phyloP scores from a whole-genome alignment of 2,329 filamentous ascomycete genomes.

The Aspergillus intermedius region DNA sequence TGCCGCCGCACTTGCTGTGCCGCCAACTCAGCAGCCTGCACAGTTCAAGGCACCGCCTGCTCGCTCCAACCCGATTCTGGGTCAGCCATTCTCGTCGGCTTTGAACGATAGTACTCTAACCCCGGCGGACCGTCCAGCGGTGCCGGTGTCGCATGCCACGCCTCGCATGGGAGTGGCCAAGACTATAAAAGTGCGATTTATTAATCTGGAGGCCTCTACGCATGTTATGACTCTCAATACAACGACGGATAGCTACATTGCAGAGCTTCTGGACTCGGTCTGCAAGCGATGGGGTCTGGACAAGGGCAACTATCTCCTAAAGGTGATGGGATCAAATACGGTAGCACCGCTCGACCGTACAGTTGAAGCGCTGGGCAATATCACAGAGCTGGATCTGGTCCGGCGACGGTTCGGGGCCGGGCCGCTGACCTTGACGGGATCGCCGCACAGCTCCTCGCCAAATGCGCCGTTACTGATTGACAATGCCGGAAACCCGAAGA shows the following conservation, averaged over 20 bases:
- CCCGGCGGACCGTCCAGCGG: constrained; percentile 40
- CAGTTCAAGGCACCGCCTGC: constrained; percentile 18
- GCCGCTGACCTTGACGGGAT: constrained; percentile 50
- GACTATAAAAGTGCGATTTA: constrained; percentile 55
- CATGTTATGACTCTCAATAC: constrained; percentile 51
- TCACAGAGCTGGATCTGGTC: constrained; percentile 56
- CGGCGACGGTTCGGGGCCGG: constrained; percentile 58
- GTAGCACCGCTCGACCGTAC: constrained; percentile 59
- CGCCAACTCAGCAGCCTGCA: constrained; percentile 14
- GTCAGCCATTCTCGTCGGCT: constrained; percentile 41
- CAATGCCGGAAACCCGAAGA: constrained; percentile 31
- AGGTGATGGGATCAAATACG: constrained; percentile 57
- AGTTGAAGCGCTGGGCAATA: constrained; percentile 56
- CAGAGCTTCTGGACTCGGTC: constrained; percentile 58
- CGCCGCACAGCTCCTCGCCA: constrained; percentile 56
- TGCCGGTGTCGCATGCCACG: constrained; percentile 41
- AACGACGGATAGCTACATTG: constrained; percentile 60
- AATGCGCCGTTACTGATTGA: constrained; percentile 58
- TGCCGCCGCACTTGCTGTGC: constrained; percentile 15
- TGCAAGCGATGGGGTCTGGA: constrained; percentile 59
- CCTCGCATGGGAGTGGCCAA: constrained; percentile 53
- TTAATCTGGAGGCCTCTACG: constrained; percentile 52
- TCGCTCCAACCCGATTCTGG: constrained; percentile 37
- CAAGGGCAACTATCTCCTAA: constrained; percentile 57
- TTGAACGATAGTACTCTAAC: constrained; percentile 40